These are phyloP conservation scores for Metschnikowia baotianmanensis DNA, from an alignment of 805 yeast genomes.

Conservation along the genomic window DNA sequence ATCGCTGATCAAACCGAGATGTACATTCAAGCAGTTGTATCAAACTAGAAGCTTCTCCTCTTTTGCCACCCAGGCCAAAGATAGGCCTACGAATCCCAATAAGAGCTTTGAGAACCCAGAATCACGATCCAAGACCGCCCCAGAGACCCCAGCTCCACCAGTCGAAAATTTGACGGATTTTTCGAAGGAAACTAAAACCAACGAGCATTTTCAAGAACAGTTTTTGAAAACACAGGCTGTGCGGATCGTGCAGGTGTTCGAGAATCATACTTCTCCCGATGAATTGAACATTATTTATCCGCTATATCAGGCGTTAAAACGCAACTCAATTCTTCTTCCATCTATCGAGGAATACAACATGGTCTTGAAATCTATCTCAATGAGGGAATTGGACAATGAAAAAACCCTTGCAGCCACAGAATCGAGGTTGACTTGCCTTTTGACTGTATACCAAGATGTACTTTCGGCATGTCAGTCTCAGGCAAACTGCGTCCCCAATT, in stretches of 20 bases:
- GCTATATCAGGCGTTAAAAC: slow-evolving; percentile 38
- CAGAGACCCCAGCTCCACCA: not conserved
- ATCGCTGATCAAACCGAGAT: slow-evolving; percentile 18
- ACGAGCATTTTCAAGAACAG: slow-evolving; percentile 19
- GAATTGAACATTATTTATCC: slow-evolving; percentile 38
- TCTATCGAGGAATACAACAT: slow-evolving; percentile 50
- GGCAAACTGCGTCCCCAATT: slow-evolving; percentile 48
- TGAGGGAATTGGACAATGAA: slow-evolving; percentile 44
- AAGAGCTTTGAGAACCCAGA: not conserved
- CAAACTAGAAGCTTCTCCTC: slow-evolving; percentile 12
- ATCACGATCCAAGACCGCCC: not conserved
- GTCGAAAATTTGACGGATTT: not conserved
- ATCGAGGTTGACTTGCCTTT: slow-evolving; percentile 56
- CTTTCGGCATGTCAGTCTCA: slow-evolving; percentile 25
- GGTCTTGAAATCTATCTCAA: slow-evolving; percentile 52
- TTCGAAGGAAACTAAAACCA: not conserved
- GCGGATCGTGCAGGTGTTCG: slow-evolving; percentile 20
- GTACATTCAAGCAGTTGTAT: slow-evolving; percentile 7
- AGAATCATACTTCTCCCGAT: slow-evolving; percentile 17
- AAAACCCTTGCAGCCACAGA: slow-evolving; percentile 43
- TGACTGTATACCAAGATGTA: slow-evolving; percentile 68
- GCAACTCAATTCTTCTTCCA: slow-evolving; percentile 45
- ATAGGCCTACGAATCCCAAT: not conserved
- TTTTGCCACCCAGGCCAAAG: slow-evolving; percentile 1
- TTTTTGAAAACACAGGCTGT: slow-evolving; percentile 22